A percentile compares a stretch with the other conserved stretches of the same genome.
Conservation (phyloP, 2,329 filamentous ascomycete genomes). For the Fusarium brevicatenulatum region DNA sequence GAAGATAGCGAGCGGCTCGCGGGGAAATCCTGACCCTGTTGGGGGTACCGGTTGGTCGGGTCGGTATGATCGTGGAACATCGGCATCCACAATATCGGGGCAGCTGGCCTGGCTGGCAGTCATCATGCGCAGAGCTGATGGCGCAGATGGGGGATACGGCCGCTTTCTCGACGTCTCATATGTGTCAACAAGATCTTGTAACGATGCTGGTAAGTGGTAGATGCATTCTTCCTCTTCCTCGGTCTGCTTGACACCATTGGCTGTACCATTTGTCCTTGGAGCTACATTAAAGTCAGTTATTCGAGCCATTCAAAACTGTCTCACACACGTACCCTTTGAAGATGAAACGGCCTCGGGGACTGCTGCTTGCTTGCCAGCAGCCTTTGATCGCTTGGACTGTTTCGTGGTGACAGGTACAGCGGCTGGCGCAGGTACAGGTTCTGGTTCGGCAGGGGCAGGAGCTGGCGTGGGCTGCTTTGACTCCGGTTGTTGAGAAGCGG, state of each 20-base stretch:
- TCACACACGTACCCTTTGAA: conserved; percentile 54
- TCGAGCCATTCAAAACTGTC: background rate
- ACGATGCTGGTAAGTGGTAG: conserved; percentile 88
- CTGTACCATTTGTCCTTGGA: conserved; percentile 61
- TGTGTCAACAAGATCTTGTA: conserved; percentile 90
- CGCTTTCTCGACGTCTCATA: conserved; percentile 86
- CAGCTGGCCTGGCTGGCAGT: conserved; percentile 77
- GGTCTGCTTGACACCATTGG: conserved; percentile 62
- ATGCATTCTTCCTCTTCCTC: conserved; percentile 78
- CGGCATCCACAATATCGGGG: conserved; percentile 81
- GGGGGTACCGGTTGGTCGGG: conserved; percentile 81
- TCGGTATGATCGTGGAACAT: conserved; percentile 84
- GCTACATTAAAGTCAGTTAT: conserved; percentile 42
- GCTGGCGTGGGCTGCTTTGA: conserved; percentile 47
- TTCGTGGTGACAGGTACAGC: conserved; percentile 44
- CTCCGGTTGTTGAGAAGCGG: conserved; percentile 52
- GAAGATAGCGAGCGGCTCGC: conserved; percentile 90
- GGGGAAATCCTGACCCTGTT: conserved; percentile 85
- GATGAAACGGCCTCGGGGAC: conserved; percentile 55
- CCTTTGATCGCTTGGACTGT: conserved; percentile 54
- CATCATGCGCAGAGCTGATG: conserved; percentile 78
- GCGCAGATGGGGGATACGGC: conserved; percentile 68
- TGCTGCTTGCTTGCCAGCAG: conserved; percentile 56
- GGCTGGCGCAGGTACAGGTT: conserved; percentile 33
- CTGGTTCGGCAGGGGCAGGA: conserved; percentile 42